Percentiles rank a stretch among this genome's conserved stretches.
Conservation (phyloP, 2,329 filamentous ascomycete species). For the Phyllosticta ampelicida region DNA sequence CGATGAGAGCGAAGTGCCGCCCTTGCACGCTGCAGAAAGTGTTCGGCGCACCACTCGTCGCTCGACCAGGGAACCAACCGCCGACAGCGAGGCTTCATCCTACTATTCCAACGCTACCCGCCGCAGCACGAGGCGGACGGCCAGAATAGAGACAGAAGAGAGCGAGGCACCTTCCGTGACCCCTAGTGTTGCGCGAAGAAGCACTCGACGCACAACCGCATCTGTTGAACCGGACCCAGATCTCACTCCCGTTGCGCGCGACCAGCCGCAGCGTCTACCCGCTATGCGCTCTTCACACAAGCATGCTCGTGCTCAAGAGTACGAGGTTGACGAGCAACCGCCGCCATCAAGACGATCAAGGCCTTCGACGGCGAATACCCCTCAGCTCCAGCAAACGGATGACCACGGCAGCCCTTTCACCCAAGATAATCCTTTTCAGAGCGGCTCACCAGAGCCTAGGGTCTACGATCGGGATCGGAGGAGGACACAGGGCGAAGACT, state of each 20-base stretch:
- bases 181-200: background rate
- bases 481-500: constrained; percentile 36
- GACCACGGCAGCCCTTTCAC: constrained; percentile 61
- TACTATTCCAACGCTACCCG: background rate
- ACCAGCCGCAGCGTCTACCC: constrained; percentile 20
- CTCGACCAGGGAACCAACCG: constrained; percentile 34
- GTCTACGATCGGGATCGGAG: constrained; percentile 34
- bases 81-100: constrained; percentile 25
- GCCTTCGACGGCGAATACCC: constrained; percentile 23
- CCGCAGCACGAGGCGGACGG: constrained; percentile 17
- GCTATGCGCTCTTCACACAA: constrained; percentile 32
- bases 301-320: constrained; percentile 29
- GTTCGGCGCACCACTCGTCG: constrained; percentile 20
- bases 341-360: constrained; percentile 11
- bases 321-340: constrained; percentile 24
- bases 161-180: constrained; percentile 17
- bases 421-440: constrained; percentile 87
- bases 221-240: constrained; percentile 8
- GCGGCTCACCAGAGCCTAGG: constrained; percentile 50
- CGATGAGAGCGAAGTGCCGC: constrained; percentile 26
- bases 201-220: constrained; percentile 2
- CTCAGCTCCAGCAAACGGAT: constrained; percentile 34
- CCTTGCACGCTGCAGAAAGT: constrained; percentile 1
- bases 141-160: constrained; percentile 33
- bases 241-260: constrained; percentile 12